phyloP scores from a whole-genome alignment of 805 yeast genomes.

The Kazachstania psychrophila region DNA sequence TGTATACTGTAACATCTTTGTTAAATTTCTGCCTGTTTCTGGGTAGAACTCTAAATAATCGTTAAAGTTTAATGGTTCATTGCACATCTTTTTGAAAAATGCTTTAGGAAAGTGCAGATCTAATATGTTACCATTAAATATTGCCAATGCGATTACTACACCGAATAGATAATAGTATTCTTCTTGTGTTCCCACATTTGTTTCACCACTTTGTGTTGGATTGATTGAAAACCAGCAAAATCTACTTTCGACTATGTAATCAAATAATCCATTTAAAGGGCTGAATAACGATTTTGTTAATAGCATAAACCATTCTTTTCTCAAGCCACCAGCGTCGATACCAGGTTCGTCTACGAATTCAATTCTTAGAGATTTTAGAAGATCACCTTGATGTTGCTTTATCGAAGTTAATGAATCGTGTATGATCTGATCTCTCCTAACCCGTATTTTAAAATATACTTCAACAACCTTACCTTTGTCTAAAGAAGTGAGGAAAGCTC shows the following conservation, averaged over 20 bases:
- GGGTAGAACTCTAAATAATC: conserved; percentile 71
- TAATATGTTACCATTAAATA: conserved; percentile 79
- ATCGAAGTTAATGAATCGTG: conserved; percentile 66
- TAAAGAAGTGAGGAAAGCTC: conserved; percentile 71
- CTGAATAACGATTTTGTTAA: conserved; percentile 62
- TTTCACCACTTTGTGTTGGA: conserved; percentile 30
- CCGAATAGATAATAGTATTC: conserved; percentile 74
- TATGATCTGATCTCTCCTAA: conserved; percentile 58
- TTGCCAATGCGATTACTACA: conserved; percentile 78
- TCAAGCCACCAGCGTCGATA: conserved; percentile 89
- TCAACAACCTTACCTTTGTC: conserved; percentile 53
- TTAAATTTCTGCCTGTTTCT: conserved; percentile 44
- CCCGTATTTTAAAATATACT: conserved; percentile 57
- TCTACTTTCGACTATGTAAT: conserved; percentile 57
- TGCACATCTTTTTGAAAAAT: conserved; percentile 63
- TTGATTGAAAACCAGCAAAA: conserved; percentile 64
- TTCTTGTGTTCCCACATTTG: conserved; percentile 12
- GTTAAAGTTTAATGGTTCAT: conserved; percentile 42
- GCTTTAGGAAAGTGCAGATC: conserved; percentile 72
- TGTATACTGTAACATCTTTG: conserved; percentile 37
- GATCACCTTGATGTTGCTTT: conserved; percentile 44
- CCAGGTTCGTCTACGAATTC: conserved; percentile 87
- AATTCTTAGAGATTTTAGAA: conserved; percentile 66
- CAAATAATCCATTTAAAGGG: conserved; percentile 59
- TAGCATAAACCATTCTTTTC: conserved; percentile 86